Conservation (phyloP, 352 stramenopile genomes). For the Phytophthora quininea region DNA sequence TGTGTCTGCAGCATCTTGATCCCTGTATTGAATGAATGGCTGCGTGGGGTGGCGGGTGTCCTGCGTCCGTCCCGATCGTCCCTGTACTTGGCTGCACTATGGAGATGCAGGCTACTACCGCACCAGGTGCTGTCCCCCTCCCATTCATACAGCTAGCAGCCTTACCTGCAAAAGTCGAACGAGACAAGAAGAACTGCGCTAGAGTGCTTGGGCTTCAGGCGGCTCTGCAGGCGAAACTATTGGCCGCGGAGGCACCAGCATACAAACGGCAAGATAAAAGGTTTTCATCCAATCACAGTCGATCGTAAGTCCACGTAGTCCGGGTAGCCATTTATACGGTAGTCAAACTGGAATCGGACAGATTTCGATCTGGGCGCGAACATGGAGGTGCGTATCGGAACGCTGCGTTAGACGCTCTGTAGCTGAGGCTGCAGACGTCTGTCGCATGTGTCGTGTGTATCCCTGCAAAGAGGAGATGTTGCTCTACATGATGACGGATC, state of each 20-base stretch:
- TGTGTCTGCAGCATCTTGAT: too few species aligned
- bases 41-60: too few species aligned
- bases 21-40: too few species aligned
- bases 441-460: not conserved
- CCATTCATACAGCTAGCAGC: slow-evolving; percentile 1
- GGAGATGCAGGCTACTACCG: not conserved
- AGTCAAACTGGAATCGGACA: not conserved
- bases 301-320: not conserved
- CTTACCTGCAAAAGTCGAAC: slow-evolving; percentile 81
- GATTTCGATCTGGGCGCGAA: not conserved
- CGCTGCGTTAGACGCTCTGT: not conserved
- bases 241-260: slow-evolving; percentile 74
- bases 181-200: slow-evolving; percentile 84
- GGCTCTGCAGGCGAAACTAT: slow-evolving; percentile 65
- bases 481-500: not conserved
- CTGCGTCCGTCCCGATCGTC: not conserved
- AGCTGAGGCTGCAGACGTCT: not conserved
- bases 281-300: slow-evolving; percentile 40
- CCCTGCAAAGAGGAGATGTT: not conserved
- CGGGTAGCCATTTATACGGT: too few species aligned
- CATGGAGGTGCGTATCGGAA: slow-evolving; percentile 1
- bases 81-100: slow-evolving; percentile 12
- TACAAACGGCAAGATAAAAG: slow-evolving; percentile 66
- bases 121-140: not conserved
- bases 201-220: slow-evolving; percentile 14